A percentile compares a stretch with the other conserved stretches of the same genome.
These are phyloP conservation scores for Cicer cuneatum DNA, from an alignment of 306 rosid genomes.

Conservation along the genomic window DNA sequence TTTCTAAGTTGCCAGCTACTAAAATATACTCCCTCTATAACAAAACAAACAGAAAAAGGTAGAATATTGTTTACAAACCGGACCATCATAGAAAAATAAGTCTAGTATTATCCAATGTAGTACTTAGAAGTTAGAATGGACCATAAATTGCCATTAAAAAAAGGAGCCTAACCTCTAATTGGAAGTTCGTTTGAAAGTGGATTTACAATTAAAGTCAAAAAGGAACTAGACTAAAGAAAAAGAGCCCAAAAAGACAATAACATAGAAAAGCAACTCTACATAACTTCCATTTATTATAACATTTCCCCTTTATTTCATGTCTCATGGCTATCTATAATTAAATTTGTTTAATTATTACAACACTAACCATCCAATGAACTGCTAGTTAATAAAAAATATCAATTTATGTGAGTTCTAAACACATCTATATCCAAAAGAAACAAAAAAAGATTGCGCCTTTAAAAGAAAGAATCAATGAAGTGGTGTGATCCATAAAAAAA, in stretches of 20 bases:
- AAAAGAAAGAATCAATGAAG: conserved; percentile 3
- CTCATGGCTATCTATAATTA: not conserved
- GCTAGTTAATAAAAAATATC: conserved; percentile 15
- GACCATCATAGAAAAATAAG: conserved; percentile 18
- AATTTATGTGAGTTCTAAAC: not conserved
- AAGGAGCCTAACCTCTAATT: conserved; percentile 20
- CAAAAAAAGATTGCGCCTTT: not conserved
- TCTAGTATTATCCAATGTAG: not conserved
- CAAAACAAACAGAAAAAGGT: not conserved
- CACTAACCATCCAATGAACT: conserved; percentile 14
- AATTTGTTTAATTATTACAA: conserved; percentile 1
- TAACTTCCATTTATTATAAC: conserved; percentile 3
- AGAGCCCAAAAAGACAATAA: conserved; percentile 41
- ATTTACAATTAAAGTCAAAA: not conserved
- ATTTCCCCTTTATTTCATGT: conserved; percentile 4
- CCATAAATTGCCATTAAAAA: conserved; percentile 20
- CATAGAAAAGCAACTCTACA: conserved; percentile 3
- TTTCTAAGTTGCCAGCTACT: conserved; percentile 29
- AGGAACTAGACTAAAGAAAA: conserved; percentile 27
- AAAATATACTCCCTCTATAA: conserved; percentile 25
- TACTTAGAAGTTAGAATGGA: conserved; percentile 33
- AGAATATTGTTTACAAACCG: conserved; percentile 27
- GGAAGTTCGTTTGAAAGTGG: conserved; percentile 25
- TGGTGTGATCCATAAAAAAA: conserved; percentile 41
- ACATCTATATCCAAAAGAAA: not conserved